Conservation (phyloP, 2,329 filamentous ascomycete genomes). For the Dothistroma septosporum region DNA sequence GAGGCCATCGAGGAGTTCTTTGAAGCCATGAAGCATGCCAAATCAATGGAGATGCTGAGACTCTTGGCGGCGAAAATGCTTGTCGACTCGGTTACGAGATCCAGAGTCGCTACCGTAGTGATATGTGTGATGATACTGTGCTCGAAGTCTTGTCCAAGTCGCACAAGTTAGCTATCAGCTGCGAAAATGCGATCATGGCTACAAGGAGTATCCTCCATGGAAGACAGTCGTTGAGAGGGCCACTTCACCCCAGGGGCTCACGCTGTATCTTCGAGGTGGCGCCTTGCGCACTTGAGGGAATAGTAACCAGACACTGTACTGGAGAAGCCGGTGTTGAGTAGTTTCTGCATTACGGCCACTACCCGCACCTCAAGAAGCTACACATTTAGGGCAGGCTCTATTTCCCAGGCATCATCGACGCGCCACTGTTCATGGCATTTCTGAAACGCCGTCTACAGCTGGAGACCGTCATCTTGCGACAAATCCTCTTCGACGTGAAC, state of each 20-base stretch:
- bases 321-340: neutral
- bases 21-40: neutral
- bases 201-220: neutral
- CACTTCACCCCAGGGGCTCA: neutral
- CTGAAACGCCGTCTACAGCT: neutral
- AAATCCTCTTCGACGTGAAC: neutral
- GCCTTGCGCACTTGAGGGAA: neutral
- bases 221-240: neutral
- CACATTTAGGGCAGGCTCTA: neutral
- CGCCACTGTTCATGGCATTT: neutral
- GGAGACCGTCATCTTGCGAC: neutral
- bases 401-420: neutral
- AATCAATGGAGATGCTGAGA: neutral
- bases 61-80: neutral
- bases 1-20: neutral
- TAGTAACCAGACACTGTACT: neutral
- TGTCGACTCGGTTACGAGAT: neutral
- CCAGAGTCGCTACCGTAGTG: neutral
- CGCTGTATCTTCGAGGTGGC: neutral
- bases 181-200: neutral
- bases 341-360: neutral
- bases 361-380: neutral
- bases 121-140: neutral
- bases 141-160: neutral
- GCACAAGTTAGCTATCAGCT: neutral